Evolutionary conservation across 148 eudicot species (phyloP).

Genomic region (Nyssa sinensis): DNA sequence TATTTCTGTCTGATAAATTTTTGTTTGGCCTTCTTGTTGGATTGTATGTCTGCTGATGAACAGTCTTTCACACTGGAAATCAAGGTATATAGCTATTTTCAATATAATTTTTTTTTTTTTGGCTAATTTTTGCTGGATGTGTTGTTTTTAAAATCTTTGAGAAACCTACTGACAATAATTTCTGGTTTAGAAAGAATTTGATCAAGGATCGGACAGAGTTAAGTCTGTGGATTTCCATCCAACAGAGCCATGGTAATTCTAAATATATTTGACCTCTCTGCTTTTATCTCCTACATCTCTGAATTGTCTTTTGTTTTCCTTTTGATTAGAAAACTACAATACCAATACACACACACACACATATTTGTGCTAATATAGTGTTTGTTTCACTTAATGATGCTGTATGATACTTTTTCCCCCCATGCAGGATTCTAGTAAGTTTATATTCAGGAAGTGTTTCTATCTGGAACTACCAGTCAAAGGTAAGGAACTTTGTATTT

Average conservation of each 20-base stretch:
- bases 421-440: slow-evolving; percentile 67
- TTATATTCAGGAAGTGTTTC: slow-evolving; percentile 57
- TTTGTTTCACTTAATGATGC: neutral
- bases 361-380: too few species aligned
- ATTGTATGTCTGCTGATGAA: slow-evolving; percentile 5
- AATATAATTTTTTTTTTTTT: neutral
- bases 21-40: neutral
- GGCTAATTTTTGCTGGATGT: neutral
- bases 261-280: neutral
- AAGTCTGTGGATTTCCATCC: neutral
- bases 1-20: neutral
- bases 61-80: slow-evolving; percentile 45
- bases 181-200: neutral
- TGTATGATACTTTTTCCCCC: neutral
- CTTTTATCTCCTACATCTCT: neutral
- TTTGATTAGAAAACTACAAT: neutral
- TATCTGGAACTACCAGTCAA: slow-evolving; percentile 68
- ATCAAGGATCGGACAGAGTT: neutral
- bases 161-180: neutral
- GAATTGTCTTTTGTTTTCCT: too few species aligned
- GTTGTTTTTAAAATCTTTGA: too few species aligned
- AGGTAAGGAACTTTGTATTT: slow-evolving; percentile 31
- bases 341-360: too few species aligned
- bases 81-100: slow-evolving; percentile 27
- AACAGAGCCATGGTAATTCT: neutral